phyloP scores from a whole-genome alignment of 2,329 filamentous ascomycete genomes.

The Cryoendolithus antarcticus region DNA sequence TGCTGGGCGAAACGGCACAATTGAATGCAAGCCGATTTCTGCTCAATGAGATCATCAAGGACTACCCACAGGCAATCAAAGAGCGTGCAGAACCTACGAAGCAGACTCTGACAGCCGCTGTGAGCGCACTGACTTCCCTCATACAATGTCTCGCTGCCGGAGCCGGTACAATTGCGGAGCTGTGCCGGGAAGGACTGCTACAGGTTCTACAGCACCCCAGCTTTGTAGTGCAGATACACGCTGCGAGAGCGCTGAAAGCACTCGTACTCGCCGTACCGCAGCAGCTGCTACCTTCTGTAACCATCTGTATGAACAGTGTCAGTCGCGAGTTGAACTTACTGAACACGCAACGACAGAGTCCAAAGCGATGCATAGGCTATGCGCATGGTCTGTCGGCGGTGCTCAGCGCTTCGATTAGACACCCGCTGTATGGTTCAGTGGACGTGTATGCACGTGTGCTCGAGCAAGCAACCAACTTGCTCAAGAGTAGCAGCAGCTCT shows the following conservation, averaged over 20 bases:
- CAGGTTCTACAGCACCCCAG: conserved; percentile 89
- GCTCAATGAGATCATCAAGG: conserved; percentile 81
- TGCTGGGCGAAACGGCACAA: conserved; percentile 83
- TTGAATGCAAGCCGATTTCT: conserved; percentile 67
- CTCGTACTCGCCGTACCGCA: conserved; percentile 87
- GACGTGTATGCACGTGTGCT: conserved; percentile 89
- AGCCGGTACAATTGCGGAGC: conserved; percentile 63
- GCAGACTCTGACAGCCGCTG: conserved; percentile 63
- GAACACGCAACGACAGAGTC: conserved; percentile 60
- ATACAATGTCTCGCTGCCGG: conserved; percentile 74
- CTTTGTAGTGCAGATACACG: conserved; percentile 88
- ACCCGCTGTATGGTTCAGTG: conserved; percentile 86
- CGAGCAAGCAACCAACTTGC: conserved; percentile 76
- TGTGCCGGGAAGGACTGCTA: conserved; percentile 72
- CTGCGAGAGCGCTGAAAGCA: conserved; percentile 70
- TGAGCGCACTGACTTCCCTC: conserved; percentile 68
- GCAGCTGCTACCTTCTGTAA: conserved; percentile 79
- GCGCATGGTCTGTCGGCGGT: conserved; percentile 85
- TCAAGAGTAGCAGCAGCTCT: conserved; percentile 85
- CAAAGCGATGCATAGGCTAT: conserved; percentile 75
- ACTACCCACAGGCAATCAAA: conserved; percentile 81
- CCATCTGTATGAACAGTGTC: conserved; percentile 93
- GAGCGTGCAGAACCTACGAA: conserved; percentile 84
- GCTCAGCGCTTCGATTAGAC: conserved; percentile 74
- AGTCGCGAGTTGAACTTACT: conserved; percentile 74